Base-by-base conservation (phyloP, 306 rosid species). In the Vigna angularis region DNA sequence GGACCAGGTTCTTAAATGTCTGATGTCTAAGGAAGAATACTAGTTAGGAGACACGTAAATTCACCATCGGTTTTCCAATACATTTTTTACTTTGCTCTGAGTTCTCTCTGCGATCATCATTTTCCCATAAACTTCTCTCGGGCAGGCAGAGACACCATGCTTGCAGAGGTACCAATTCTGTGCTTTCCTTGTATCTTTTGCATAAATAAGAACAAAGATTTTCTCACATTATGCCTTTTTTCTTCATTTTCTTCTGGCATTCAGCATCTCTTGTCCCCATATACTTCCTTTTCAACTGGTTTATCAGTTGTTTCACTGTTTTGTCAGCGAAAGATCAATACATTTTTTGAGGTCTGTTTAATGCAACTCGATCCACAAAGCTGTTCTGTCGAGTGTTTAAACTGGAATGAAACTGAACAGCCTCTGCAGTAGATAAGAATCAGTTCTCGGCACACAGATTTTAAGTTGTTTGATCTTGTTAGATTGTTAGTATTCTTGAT, bases 1-100 rank as follows among this genome's bases (percentile, higher is more conserved):
- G 96, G 96, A 70, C 96, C 87, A 65, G 65, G 72, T 79, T 75
- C 70, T 75, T 80, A 78, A 80, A 70, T 84, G 84, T 61, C 82
- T 74, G 69, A 6, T 45, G 73, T 81, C 84, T 78, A 81, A 83
- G 88, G 83, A 81, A 84, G 90, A 49, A 70, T n/a, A 65, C 63
- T 34, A 77, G 73, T 70, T 66, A 64, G 79, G 70, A 77, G 77
- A 81, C 87, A 74, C 84, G 81, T 70, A 74, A 77, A 75, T 82
- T 81, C 83, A 44, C 53, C 85, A 22, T 52, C 50, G 85, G 57
- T 70, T 76, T 84, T 81, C 68, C 50, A 63, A 52, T 77, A 69
- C 87, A 56, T 4, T 76, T 47, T 24, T 50, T 34, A 9, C 59
- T 53, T 18, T 30, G 17, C 40, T 44, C 70, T 74, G 48, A 66